A percentile compares a stretch with the other conserved stretches of the same genome.
Evolutionary conservation across 192 early-diverging fungal genomes (phyloP).

Genomic region (Umbelopsis sp.): DNA sequence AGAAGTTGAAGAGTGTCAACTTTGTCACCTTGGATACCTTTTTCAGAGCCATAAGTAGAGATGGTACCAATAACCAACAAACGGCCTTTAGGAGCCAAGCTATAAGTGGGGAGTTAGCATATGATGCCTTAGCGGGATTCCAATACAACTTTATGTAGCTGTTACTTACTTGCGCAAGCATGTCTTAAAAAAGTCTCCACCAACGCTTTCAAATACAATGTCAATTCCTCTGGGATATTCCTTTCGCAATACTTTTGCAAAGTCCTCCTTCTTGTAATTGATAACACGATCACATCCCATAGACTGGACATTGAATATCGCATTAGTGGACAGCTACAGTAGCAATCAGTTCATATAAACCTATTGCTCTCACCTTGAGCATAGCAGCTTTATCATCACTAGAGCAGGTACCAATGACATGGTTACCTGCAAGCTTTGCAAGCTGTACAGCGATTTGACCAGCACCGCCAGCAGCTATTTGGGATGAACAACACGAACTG

Average conservation of each 20-base stretch:
- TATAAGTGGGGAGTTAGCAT: constrained; percentile 18
- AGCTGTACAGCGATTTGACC: constrained; percentile 65
- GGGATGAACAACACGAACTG: not conserved
- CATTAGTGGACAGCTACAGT: not conserved
- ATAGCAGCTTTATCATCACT: constrained; percentile 49
- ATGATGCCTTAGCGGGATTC: constrained; percentile 28
- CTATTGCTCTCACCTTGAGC: constrained; percentile 37
- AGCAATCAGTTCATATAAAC: too few species aligned
- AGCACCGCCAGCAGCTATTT: constrained; percentile 55
- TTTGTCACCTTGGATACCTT: constrained; percentile 40
- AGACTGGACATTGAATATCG: not conserved
- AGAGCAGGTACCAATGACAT: constrained; percentile 62
- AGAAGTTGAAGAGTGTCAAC: constrained; percentile 49
- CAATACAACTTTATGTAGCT: constrained; percentile 25
- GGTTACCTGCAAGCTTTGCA: constrained; percentile 58
- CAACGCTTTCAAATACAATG: constrained; percentile 60
- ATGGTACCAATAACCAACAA: constrained; percentile 35
- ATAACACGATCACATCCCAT: constrained; percentile 59
- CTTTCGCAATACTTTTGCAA: constrained; percentile 48
- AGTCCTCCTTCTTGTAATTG: constrained; percentile 61
- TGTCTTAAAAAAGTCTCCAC: constrained; percentile 53
- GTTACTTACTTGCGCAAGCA: constrained; percentile 36
- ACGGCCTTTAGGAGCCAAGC: constrained; percentile 32
- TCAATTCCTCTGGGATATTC: constrained; percentile 60
- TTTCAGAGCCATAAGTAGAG: constrained; percentile 19